Percentiles rank a stretch among this genome's conserved stretches.
phyloP scores from a whole-genome alignment of 2,329 filamentous ascomycete species.

The Pestalotiopsis sp. region DNA sequence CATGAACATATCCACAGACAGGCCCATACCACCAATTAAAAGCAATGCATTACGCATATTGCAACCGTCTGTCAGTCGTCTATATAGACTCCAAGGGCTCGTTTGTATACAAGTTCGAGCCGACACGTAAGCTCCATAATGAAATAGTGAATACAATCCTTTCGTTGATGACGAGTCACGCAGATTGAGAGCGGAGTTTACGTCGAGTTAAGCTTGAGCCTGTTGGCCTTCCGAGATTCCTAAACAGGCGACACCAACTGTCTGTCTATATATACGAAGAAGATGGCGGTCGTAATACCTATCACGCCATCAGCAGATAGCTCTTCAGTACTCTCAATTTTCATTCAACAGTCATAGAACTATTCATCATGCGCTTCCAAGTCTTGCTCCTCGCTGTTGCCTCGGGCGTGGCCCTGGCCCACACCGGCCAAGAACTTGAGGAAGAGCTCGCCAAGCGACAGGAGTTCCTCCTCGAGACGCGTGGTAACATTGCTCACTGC shows the following conservation, averaged over 20 bases:
- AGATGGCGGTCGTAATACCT: not conserved
- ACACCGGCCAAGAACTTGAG: constrained; percentile 51
- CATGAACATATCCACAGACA: not conserved
- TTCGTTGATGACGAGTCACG: not conserved
- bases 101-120: not conserved
- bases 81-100: not conserved
- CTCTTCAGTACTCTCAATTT: not conserved
- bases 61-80: not conserved
- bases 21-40: not conserved
- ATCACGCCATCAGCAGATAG: not conserved
- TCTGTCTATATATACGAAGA: not conserved
- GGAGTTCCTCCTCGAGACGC: constrained; percentile 43
- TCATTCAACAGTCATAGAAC: too few species aligned
- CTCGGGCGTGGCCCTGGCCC: constrained; percentile 32
- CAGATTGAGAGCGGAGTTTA: not conserved
- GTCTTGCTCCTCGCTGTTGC: constrained; percentile 19
- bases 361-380: constrained; percentile 27
- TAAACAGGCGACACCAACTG: not conserved
- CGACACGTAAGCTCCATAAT: not conserved
- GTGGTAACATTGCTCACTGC: constrained; percentile 49
- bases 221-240: not conserved
- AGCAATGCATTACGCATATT: not conserved
- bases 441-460: constrained; percentile 53
- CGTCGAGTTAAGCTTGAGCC: not conserved
- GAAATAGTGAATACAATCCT: not conserved